Conservation (phyloP, 1,284 basidiomycete genomes). For the Cystobasidium slooffiae region DNA sequence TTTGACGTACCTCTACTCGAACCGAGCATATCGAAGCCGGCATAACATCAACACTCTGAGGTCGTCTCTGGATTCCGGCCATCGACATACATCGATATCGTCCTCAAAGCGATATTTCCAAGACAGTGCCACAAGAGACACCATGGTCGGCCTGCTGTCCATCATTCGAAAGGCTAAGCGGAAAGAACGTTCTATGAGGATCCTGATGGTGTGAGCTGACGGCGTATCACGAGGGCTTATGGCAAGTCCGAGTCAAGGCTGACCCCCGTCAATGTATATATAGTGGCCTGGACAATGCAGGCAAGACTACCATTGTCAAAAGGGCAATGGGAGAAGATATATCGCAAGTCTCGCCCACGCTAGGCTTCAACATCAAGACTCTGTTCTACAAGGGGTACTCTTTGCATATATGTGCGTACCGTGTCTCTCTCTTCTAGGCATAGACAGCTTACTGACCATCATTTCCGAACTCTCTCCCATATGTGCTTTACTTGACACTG, state of each 20-base stretch:
- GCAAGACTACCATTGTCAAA: conserved; percentile 97
- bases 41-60: no score
- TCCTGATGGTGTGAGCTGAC: conserved; percentile 75
- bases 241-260: not conserved
- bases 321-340: conserved; percentile 91
- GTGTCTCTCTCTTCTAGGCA: no score
- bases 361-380: conserved; percentile 99
- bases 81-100: not conserved
- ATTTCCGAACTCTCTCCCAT: no score
- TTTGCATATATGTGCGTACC: conserved; percentile 68
- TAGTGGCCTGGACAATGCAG: conserved; percentile 98
- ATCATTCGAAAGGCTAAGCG: conserved; percentile 95
- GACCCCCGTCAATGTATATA: not conserved
- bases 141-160: conserved; percentile 76
- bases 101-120: not conserved
- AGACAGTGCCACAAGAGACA: not conserved
- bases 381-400: conserved; percentile 84
- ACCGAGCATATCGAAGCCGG: no score
- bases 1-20: no score
- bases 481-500: no score
- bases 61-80: no score
- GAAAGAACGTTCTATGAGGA: conserved; percentile 93
- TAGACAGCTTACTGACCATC: no score
- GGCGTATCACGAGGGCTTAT: not conserved
- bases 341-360: conserved; percentile 82